phyloP scores from a whole-genome alignment of 805 yeast species.

The Yarrowia porcina region DNA sequence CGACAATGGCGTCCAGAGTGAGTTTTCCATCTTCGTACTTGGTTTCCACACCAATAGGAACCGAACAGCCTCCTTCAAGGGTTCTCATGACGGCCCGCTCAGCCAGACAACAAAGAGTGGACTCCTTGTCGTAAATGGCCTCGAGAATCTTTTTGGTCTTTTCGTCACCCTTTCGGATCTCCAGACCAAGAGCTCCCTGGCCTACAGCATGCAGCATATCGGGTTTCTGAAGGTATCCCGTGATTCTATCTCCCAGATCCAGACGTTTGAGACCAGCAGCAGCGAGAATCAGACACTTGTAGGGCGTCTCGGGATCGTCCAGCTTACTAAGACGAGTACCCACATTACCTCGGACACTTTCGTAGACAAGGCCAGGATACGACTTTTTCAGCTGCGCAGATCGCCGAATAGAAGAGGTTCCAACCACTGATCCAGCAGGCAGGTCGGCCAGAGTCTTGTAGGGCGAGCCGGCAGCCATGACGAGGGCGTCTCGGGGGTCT shows the following conservation, averaged over 20 bases:
- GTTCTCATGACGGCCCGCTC: slow-evolving; percentile 84
- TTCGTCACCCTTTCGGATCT: slow-evolving; percentile 69
- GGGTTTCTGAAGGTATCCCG: slow-evolving; percentile 63
- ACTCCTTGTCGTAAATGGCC: slow-evolving; percentile 56
- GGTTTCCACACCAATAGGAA: slow-evolving; percentile 90
- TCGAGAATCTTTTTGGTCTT: slow-evolving; percentile 57
- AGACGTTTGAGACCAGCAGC: slow-evolving; percentile 85
- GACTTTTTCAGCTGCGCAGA: slow-evolving; percentile 82
- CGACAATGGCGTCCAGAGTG: slow-evolving; percentile 65
- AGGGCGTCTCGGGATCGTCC: slow-evolving; percentile 65
- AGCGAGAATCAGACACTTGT: slow-evolving; percentile 77
- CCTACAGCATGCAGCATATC: slow-evolving; percentile 96
- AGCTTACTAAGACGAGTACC: slow-evolving; percentile 79
- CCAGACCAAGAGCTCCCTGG: slow-evolving; percentile 97
- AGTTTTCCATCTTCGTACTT: slow-evolving; percentile 48
- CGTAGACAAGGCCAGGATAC: slow-evolving; percentile 73
- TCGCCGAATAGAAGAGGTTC: slow-evolving; percentile 91
- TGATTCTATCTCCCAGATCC: slow-evolving; percentile 70
- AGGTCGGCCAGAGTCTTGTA: slow-evolving; percentile 66
- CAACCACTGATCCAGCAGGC: slow-evolving; percentile 83
- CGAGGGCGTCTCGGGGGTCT: slow-evolving; percentile 90
- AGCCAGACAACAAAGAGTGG: slow-evolving; percentile 74
- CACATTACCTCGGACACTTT: slow-evolving; percentile 80
- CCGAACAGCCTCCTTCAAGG: slow-evolving; percentile 97
- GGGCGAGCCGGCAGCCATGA: slow-evolving; percentile 64